phyloP scores from a whole-genome alignment of 164 flowering plant species.

The Paratinospora sagittata region DNA sequence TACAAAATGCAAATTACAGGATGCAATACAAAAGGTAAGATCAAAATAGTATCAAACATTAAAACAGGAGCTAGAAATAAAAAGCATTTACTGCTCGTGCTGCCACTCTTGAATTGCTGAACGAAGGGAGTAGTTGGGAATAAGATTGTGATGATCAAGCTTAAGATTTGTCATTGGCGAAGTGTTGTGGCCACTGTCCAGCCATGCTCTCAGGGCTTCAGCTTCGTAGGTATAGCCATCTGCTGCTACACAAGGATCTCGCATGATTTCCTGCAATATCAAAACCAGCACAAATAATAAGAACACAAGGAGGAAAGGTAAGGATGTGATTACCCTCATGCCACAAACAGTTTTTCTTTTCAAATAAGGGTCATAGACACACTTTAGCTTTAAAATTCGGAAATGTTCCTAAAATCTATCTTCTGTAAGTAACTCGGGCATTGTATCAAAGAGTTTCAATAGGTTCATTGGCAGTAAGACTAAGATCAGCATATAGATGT shows the following conservation, averaged over 20 bases:
- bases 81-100: not conserved
- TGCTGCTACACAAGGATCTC: slow-evolving; percentile 7
- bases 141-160: not conserved
- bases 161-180: slow-evolving; percentile 10
- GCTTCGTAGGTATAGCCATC: slow-evolving; percentile 10
- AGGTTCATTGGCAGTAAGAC: not conserved
- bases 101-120: slow-evolving; percentile 8
- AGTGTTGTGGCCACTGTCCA: slow-evolving; percentile 1
- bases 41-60: too few species aligned
- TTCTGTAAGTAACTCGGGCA: too few species aligned
- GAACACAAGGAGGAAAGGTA: not conserved
- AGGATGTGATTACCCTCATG: not conserved
- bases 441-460: too few species aligned
- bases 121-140: slow-evolving; percentile 2
- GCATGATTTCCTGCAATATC: slow-evolving; percentile 10
- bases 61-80: not conserved
- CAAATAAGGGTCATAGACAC: not conserved
- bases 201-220: slow-evolving; percentile 5
- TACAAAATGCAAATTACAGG: too few species aligned
- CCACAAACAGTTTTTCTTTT: too few species aligned
- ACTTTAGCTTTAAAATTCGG: not conserved
- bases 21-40: too few species aligned
- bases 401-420: too few species aligned
- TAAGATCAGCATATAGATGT: not conserved
- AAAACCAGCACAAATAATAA: not conserved